Evolutionary conservation across 1,284 basidiomycete species (phyloP), one percentile per base, ranked within the genome.

Genomic region (Trichosporon coremiiforme): DNA sequence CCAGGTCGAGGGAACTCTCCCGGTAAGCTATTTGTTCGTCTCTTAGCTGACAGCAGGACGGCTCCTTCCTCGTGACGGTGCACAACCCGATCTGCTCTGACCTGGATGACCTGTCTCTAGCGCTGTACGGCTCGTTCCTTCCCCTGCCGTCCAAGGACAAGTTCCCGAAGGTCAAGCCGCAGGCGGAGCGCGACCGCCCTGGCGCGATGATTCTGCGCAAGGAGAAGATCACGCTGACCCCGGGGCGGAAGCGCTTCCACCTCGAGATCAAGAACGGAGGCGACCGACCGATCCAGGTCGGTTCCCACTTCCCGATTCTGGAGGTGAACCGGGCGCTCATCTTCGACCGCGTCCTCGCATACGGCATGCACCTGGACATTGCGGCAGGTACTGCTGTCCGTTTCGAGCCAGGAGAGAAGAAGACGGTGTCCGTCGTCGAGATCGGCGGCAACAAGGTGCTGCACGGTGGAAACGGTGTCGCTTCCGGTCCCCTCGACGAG

Each of bases 201-300:
- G 94, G 93, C 1, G 90, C 91, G 0, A 83, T 96, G 65, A 87
- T 95, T 15, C 87, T 89, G 53, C 85, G 85, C 67, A 87, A 90
- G 69, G 87, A 90, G 33, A 85, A 86, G 35, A 93, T 99, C 73
- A 78, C 87, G 13, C 87, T 99, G 74, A 97, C 95, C 78, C 84
- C 86, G 53, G 90, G 89, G 15, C 85, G 94, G 31, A 84, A 89
- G 70, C 87, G 92, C 29, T 85, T 95, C 72, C 85, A 85, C 71
- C 82, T 99, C 65, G 86, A 87, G 47, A 94, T 99, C 50, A 93
- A 90, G 38, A 99, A 99, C 84, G 91, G 89, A 50, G 95, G 96
- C 0, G 96, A 98, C 81, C 87, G 96, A 29, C 96, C 96, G 4
- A 90, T 99, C 70, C 96, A 98, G 86, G 88, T 96, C 66, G 94